phyloP scores from a whole-genome alignment of 768 basidiomycete species.

The Pulveroboletus frians region DNA sequence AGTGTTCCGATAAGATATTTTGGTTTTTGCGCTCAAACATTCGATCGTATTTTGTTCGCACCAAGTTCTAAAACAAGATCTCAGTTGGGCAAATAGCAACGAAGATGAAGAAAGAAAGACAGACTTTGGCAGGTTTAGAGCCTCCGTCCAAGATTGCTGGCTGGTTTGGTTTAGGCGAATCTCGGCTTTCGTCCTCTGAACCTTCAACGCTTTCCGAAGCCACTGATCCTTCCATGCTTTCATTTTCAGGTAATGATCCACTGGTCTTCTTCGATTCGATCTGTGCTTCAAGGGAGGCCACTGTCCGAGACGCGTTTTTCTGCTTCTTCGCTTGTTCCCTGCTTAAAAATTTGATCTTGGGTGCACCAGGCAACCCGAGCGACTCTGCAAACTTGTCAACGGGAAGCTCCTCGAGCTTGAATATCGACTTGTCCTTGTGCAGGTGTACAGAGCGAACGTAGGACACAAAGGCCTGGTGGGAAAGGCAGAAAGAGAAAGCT shows the following conservation, averaged over 20 bases:
- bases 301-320: slow-evolving; percentile 64
- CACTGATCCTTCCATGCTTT: slow-evolving; percentile 8
- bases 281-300: slow-evolving; percentile 34
- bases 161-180: neutral
- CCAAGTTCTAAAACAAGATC: slow-evolving; percentile 31
- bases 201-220: slow-evolving; percentile 25
- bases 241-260: slow-evolving; percentile 16
- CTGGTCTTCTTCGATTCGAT: slow-evolving; percentile 19
- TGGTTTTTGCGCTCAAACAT: slow-evolving; percentile 99
- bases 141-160: neutral
- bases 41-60: slow-evolving; percentile 92
- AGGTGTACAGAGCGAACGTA: slow-evolving; percentile 90
- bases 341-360: slow-evolving; percentile 86
- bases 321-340: slow-evolving; percentile 63
- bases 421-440: slow-evolving; percentile 91
- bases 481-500: neutral
- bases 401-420: slow-evolving; percentile 80
- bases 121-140: slow-evolving; percentile 39
- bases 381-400: slow-evolving; percentile 81
- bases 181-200: slow-evolving; percentile 17
- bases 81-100: neutral
- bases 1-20: slow-evolving; percentile 85
- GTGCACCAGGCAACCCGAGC: slow-evolving; percentile 88
- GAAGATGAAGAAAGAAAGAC: slow-evolving; percentile 5
- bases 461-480: slow-evolving; percentile 81